Conservation (phyloP, 2,329 filamentous ascomycete genomes). For the Parasarocladium wereldwijsianum region DNA sequence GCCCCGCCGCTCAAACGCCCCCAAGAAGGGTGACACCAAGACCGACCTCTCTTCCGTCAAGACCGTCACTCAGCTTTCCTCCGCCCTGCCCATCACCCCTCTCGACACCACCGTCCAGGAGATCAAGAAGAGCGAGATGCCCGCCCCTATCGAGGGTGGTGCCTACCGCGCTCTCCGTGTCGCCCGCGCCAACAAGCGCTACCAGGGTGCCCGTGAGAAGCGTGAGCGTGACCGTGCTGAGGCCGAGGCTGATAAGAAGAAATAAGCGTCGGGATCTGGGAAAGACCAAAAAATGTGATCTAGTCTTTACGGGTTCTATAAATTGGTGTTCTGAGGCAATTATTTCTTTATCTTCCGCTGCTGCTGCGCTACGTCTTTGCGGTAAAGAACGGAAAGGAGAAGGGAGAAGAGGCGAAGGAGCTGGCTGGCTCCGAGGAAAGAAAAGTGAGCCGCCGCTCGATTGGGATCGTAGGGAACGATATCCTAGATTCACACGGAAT, state of each 20-base stretch:
- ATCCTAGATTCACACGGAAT: constrained; percentile 25
- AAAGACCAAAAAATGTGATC: too few species aligned
- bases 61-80: constrained; percentile 30
- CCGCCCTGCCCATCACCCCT: constrained; percentile 60
- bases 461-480: constrained; percentile 8
- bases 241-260: constrained; percentile 78
- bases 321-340: constrained; percentile 26
- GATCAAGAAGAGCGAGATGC: constrained; percentile 72
- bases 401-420: too few species aligned
- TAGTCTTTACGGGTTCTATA: too few species aligned
- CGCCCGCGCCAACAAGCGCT: constrained; percentile 69
- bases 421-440: too few species aligned
- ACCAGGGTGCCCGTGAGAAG: constrained; percentile 82
- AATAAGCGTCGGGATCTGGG: constrained; percentile 50
- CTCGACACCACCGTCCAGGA: constrained; percentile 49
- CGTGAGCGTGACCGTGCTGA: constrained; percentile 77
- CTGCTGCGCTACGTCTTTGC: too few species aligned
- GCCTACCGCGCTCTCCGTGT: constrained; percentile 79
- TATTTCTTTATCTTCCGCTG: too few species aligned
- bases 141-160: constrained; percentile 61
- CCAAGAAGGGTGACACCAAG: constrained; percentile 86
- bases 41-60: constrained; percentile 60
- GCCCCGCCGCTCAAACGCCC: constrained; percentile 85
- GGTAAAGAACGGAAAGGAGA: constrained; percentile 1
- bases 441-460: too few species aligned